Evolutionary conservation across 805 yeast species (phyloP).

Genomic region (Isabelozyma pseudorhagii): DNA sequence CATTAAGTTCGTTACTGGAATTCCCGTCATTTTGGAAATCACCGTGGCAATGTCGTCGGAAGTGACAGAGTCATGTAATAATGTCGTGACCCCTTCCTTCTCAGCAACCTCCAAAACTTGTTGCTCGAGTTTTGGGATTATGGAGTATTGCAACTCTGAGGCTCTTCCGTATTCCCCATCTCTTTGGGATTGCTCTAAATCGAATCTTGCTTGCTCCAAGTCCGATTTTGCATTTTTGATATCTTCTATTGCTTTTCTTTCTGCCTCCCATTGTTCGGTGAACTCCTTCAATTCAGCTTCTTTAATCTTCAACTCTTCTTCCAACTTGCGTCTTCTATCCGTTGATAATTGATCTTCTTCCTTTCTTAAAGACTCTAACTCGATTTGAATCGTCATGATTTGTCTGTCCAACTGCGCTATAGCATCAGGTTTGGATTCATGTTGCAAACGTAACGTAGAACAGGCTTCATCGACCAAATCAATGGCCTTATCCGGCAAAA

Average conservation of each 20-base stretch:
- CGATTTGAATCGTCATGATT: constrained; percentile 92
- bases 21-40: constrained; percentile 91
- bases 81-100: constrained; percentile 27
- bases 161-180: constrained; percentile 85
- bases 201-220: constrained; percentile 79
- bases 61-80: constrained; percentile 89
- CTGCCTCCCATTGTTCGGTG: constrained; percentile 84
- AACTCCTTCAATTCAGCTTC: constrained; percentile 64
- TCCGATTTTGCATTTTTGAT: constrained; percentile 78
- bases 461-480: constrained; percentile 97
- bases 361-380: constrained; percentile 87
- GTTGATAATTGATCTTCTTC: constrained; percentile 83
- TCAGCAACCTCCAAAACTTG: constrained; percentile 49
- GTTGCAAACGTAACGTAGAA: constrained; percentile 89
- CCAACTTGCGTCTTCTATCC: constrained; percentile 74
- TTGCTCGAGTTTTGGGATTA: constrained; percentile 74
- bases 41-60: constrained; percentile 93
- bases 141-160: constrained; percentile 83
- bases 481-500: constrained; percentile 93
- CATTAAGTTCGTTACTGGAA: constrained; percentile 86
- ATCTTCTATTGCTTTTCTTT: constrained; percentile 69
- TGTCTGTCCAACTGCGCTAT: constrained; percentile 84
- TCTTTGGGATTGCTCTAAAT: constrained; percentile 78
- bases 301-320: constrained; percentile 61
- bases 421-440: constrained; percentile 95